These are phyloP conservation scores for Closterium sp. DNA, from an alignment of 139 green algal species.

Conservation along the genomic window DNA sequence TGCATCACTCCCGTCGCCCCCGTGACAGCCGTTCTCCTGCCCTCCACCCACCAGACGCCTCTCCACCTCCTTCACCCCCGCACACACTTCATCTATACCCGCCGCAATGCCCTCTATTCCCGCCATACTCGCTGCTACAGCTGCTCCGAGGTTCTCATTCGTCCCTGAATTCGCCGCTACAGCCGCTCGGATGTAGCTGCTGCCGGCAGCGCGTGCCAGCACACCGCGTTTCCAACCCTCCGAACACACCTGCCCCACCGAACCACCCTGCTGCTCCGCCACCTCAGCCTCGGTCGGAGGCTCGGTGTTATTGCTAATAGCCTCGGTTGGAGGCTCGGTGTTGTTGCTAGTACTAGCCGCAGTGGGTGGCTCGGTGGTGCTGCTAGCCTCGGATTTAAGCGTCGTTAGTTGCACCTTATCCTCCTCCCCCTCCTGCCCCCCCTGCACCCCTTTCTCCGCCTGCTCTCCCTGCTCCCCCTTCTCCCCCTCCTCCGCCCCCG, in stretches of 20 bases:
- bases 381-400: no score
- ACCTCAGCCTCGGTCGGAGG: not conserved
- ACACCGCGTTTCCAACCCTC: not conserved
- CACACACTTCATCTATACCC: not conserved
- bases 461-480: no score
- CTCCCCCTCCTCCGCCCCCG: no score
- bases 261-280: not conserved
- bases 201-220: not conserved
- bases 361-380: no score
- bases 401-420: no score
- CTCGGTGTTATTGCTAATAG: not conserved
- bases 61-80: not conserved
- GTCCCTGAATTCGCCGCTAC: no score
- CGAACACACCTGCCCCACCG: not conserved
- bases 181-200: not conserved
- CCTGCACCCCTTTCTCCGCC: no score
- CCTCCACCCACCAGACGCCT: not conserved
- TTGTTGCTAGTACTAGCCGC: not conserved
- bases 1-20: not conserved
- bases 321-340: not conserved
- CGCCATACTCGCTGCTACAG: not conserved
- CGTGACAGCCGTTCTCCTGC: not conserved
- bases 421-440: no score
- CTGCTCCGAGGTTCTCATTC: no score
- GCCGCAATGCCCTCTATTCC: not conserved